Conservation (phyloP, 2,329 filamentous ascomycete species). For the Aspergillus sp. region DNA sequence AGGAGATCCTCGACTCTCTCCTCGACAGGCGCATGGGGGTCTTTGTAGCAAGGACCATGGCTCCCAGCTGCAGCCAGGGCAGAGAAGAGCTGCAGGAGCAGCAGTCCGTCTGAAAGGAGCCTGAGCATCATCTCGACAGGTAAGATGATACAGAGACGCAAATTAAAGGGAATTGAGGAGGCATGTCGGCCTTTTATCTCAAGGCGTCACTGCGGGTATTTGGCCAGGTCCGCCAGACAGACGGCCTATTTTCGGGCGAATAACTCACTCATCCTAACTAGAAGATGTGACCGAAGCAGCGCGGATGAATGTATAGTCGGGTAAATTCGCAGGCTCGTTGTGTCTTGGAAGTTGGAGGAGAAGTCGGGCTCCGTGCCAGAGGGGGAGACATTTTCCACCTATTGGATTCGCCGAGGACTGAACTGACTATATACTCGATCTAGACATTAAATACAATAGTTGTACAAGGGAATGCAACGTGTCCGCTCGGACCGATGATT, state of each 20-base stretch:
- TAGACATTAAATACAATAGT: not conserved
- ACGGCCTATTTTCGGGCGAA: too few relatives aligned
- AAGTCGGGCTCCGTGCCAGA: not conserved
- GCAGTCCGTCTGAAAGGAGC: slow-evolving; percentile 14
- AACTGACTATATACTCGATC: not conserved
- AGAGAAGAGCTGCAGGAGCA: slow-evolving; percentile 18
- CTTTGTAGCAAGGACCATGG: slow-evolving; percentile 44
- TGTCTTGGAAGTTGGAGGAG: too few relatives aligned
- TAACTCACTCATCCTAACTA: too few relatives aligned
- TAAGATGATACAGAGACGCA: too few relatives aligned
- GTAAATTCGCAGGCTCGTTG: too few relatives aligned
- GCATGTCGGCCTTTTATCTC: too few relatives aligned
- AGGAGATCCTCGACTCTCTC: slow-evolving; percentile 59
- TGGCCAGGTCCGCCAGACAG: too few relatives aligned
- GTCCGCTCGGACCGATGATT: not conserved
- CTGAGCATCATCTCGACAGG: slow-evolving; percentile 1
- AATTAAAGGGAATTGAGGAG: too few relatives aligned
- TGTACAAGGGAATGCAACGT: not conserved
- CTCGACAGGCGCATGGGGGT: slow-evolving; percentile 53
- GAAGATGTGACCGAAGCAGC: too few relatives aligned
- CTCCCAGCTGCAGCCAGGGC: slow-evolving; percentile 6
- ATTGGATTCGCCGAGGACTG: not conserved
- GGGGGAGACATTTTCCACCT: not conserved
- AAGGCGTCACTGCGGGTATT: too few relatives aligned
- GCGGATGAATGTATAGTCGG: too few relatives aligned